phyloP scores from a whole-genome alignment of 2,329 filamentous ascomycete species.

The Catunica adiposa region DNA sequence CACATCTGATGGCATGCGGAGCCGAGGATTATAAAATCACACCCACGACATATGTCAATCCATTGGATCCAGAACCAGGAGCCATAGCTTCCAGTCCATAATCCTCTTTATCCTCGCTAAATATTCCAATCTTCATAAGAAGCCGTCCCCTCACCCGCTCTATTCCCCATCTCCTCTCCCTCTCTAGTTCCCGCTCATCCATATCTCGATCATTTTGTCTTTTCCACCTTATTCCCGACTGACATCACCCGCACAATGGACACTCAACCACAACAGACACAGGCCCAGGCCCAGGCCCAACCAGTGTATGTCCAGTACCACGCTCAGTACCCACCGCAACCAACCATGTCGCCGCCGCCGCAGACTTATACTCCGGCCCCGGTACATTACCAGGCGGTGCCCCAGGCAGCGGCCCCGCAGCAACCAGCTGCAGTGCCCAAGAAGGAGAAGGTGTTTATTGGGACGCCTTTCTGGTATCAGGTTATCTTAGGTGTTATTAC shows the following conservation, averaged over 20 bases:
- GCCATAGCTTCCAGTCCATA: too few species aligned
- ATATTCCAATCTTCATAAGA: too few species aligned
- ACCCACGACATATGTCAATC: too few species aligned
- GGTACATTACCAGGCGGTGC: not conserved
- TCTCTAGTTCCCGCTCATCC: too few species aligned
- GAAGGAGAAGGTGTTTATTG: conserved; percentile 20
- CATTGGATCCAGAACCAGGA: too few species aligned
- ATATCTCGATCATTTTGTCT: not conserved
- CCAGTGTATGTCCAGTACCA: not conserved
- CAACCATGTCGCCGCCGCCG: conserved; percentile 4
- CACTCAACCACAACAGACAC: too few species aligned
- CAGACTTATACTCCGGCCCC: conserved; percentile 11
- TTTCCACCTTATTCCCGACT: not conserved
- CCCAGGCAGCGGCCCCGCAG: not conserved
- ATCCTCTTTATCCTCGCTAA: too few species aligned
- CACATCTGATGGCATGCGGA: too few species aligned
- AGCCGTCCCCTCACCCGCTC: too few species aligned
- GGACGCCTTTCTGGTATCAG: conserved; percentile 29
- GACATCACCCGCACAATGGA: not conserved
- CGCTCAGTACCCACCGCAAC: not conserved
- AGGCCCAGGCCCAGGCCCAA: not conserved
- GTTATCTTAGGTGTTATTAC: conserved; percentile 26
- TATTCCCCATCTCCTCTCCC: too few species aligned
- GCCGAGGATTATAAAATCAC: too few species aligned
- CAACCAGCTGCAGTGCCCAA: not conserved